Conservation (phyloP, 2,329 filamentous ascomycete genomes). For the Volutella citrinella region DNA sequence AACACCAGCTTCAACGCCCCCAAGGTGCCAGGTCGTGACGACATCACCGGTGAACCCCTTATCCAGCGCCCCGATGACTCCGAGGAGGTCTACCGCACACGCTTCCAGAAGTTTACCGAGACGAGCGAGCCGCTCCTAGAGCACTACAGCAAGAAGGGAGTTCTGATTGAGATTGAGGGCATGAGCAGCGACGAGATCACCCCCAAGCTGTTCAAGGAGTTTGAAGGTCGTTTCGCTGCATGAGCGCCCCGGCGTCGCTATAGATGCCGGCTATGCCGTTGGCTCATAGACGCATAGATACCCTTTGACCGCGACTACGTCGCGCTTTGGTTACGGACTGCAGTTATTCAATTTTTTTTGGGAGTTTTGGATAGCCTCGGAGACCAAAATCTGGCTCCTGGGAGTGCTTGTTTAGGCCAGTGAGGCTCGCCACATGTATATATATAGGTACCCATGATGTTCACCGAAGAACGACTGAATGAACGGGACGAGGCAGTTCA, state of each 20-base stretch:
- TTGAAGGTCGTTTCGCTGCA: constrained; percentile 67
- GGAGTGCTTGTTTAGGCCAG: too few relatives aligned
- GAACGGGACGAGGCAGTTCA: too few relatives aligned
- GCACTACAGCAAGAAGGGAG: constrained; percentile 80
- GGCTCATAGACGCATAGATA: too few relatives aligned
- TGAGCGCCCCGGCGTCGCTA: constrained; percentile 10
- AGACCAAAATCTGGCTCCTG: too few relatives aligned
- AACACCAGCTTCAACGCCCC: constrained; percentile 92
- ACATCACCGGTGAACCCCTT: constrained; percentile 84
- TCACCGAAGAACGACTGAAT: too few relatives aligned
- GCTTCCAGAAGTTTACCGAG: constrained; percentile 82
- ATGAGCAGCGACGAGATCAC: constrained; percentile 93
- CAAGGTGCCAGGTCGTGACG: constrained; percentile 75
- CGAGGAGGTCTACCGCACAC: constrained; percentile 77
- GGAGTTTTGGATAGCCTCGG: too few relatives aligned
- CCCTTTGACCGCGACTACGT: too few relatives aligned
- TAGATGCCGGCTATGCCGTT: constrained; percentile 6
- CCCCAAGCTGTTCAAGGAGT: constrained; percentile 81
- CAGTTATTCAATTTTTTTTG: too few relatives aligned
- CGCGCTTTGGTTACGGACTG: too few relatives aligned
- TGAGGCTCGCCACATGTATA: too few relatives aligned
- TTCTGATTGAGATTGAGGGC: constrained; percentile 83
- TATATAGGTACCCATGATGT: too few relatives aligned
- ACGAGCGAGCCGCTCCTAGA: constrained; percentile 81
- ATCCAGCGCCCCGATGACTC: constrained; percentile 83